Base-by-base conservation (phyloP, 257 asterid species). In the Eucommia ulmoides region DNA sequence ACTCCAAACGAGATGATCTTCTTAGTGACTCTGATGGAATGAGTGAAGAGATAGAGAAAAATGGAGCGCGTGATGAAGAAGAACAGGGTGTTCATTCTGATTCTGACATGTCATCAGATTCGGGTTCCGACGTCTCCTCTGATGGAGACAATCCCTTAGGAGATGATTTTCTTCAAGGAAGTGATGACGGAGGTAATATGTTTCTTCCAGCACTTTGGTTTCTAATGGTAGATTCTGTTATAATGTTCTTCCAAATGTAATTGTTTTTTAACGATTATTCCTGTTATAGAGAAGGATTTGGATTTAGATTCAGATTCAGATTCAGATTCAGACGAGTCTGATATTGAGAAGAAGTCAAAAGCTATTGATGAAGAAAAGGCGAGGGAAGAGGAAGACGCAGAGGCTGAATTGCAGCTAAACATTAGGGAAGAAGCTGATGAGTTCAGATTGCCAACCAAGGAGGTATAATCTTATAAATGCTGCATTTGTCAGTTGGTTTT, bases 101-200 rank as follows among this genome's bases (percentile, higher is more conserved):
- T n/a, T n/a, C n/a, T n/a, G n/a, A n/a, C n/a, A n/a, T n/a, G n/a
- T n/a, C n/a, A n/a, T 53, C 29, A 35, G 67, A 62, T 53, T 70
- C 93, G 21, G 81, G 69, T 51, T 84, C 88, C 45, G 94, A 79
- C 2, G 64, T 84, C 63, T 83, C 88, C 3, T 77, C 94, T 6
- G 84, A 63, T n/a, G 82, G 79, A 19, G 95, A 88, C 58, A 95
- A 84, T 55, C 78, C 87, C 1, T 72, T 79, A 53, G 84, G 89
- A 20, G 64, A 54, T 33, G 93, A 88, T 59, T 75, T 88, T 63
- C 80, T 88, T 48, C 69, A 60, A 58, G 84, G 74, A 42, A 64
- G 68, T 73, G 80, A 65, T 20, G 91, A 75, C 64, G 88, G 60
- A 73, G 96, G 88, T 86, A 59, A n/a, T 33, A 24, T 50, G 33